A percentile compares a stretch with the other conserved stretches of the same genome.
phyloP scores from a whole-genome alignment of 164 flowering plant species.

The Liquidambar formosana region DNA sequence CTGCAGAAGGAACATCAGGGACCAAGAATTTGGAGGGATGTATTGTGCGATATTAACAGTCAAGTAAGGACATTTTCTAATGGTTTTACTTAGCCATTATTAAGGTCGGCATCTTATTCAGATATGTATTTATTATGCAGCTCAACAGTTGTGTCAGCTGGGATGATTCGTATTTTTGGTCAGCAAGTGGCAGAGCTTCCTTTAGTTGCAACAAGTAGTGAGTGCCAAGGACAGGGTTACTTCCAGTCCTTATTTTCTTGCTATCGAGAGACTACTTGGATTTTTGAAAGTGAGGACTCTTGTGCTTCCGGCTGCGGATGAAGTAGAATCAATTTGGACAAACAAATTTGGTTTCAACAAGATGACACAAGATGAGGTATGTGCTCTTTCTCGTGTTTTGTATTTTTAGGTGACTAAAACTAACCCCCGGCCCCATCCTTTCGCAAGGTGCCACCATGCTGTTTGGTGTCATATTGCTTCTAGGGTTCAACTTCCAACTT shows the following conservation, averaged over 20 bases:
- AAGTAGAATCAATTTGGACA: constrained; percentile 66
- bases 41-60: constrained; percentile 73
- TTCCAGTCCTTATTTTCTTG: constrained; percentile 58
- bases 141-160: constrained; percentile 49
- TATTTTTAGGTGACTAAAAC: no score
- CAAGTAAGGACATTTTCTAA: constrained; percentile 48
- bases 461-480: no score
- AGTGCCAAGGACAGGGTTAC: constrained; percentile 63
- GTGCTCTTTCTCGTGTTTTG: background rate
- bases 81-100: background rate
- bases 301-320: constrained; percentile 72
- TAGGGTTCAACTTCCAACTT: no score
- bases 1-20: constrained; percentile 52
- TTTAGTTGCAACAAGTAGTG: constrained; percentile 57
- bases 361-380: constrained; percentile 45
- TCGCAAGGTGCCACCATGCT: no score
- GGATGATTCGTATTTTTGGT: constrained; percentile 56
- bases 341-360: constrained; percentile 53
- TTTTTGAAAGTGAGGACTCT: constrained; percentile 46
- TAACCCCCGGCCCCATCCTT: no score
- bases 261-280: constrained; percentile 46
- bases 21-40: constrained; percentile 78
- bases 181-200: constrained; percentile 65
- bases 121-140: constrained; percentile 30
- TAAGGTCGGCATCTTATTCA: background rate